Evolutionary conservation across 768 basidiomycete species (phyloP), one percentile per base, ranked within the genome.

Genomic region (Psilocybe azurescens): DNA sequence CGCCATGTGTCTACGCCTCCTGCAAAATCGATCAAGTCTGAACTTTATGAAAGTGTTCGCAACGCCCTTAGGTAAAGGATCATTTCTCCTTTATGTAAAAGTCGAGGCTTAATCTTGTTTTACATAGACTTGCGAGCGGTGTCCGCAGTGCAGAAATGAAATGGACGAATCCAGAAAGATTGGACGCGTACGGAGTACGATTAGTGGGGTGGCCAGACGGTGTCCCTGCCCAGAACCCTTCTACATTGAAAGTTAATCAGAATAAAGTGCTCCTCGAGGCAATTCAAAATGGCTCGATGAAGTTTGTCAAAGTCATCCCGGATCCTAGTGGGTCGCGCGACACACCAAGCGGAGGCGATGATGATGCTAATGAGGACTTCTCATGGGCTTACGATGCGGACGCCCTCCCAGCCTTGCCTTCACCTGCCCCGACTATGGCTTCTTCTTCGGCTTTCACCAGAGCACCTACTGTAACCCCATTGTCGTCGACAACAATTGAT

Each of bases 121-220:
- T 33, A 28, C 60, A 24, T 24, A 89, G 89, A 70, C 69, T 78
- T 3, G 80, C 78, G 6, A 86, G 85, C 64, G 87, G 88, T 7
- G 72, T 85, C 18, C 86, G 85, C 10, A 86, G 79, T 57, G 88
- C 89, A 20, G 89, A 90, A 67, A 90, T 90, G 89, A 89, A 86
- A 70, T 90, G 89, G 89, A 85, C 86, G 8, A 89, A 88, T 68
- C 88, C 83, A 53, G 81, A 85, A 28, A 79, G 83, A 48, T 70
- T 90, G 54, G 76, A 79, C 64, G 67, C 75, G 5, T 89, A 88
- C 65, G 86, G 85, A 9, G 85, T 90, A 33, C 81, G 77, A 56
- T 71, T 90, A 49, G 77, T 84, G 13, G 89, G 89, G 46, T 90
- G 89, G 89, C 89, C 89, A 9, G 62, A 78, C 24, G 75, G 75